Evolutionary conservation across 1,284 basidiomycete genomes (phyloP).

Genomic region (Pseudozyma tsukubaensis): DNA sequence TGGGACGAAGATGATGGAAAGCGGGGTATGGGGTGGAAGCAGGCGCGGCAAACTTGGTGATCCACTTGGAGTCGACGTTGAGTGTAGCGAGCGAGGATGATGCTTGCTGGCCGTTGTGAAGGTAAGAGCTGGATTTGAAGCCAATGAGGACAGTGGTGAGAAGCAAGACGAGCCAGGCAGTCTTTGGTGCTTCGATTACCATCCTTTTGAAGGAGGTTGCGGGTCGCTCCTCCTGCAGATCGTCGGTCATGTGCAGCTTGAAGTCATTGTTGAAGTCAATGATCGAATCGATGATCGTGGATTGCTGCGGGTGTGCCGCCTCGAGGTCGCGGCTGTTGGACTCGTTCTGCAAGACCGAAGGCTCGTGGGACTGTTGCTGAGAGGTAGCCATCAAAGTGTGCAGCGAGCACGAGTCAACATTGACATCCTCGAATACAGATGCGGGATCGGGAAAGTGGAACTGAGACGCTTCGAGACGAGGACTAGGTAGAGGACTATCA

Average conservation of each 20-base stretch:
- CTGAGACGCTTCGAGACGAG: slow-evolving; percentile 20
- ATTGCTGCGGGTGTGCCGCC: too few relatives aligned
- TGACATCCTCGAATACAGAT: slow-evolving; percentile 18
- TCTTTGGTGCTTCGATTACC: slow-evolving; percentile 13
- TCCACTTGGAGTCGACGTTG: neutral
- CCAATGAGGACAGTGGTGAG: slow-evolving; percentile 27
- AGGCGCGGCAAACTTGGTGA: slow-evolving; percentile 25
- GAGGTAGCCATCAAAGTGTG: slow-evolving; percentile 17
- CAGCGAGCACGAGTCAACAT: slow-evolving; percentile 25
- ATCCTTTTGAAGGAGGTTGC: neutral
- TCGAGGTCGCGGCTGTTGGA: neutral
- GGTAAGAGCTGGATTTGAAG: slow-evolving; percentile 17
- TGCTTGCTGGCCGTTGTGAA: neutral
- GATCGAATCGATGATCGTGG: neutral
- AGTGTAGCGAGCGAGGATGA: neutral
- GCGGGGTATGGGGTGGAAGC: neutral
- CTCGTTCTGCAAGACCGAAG: neutral
- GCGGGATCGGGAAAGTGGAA: slow-evolving; percentile 46
- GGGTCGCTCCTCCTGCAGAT: neutral
- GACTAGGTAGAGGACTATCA: slow-evolving; percentile 17
- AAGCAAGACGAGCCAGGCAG: slow-evolving; percentile 26
- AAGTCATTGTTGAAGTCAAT: neutral
- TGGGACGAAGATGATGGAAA: neutral
- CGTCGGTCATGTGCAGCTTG: neutral
- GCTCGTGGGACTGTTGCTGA: slow-evolving; percentile 5